These are phyloP conservation scores for Apiospora saccharicola DNA, from an alignment of 2,329 filamentous ascomycete genomes.

Conservation along the genomic window DNA sequence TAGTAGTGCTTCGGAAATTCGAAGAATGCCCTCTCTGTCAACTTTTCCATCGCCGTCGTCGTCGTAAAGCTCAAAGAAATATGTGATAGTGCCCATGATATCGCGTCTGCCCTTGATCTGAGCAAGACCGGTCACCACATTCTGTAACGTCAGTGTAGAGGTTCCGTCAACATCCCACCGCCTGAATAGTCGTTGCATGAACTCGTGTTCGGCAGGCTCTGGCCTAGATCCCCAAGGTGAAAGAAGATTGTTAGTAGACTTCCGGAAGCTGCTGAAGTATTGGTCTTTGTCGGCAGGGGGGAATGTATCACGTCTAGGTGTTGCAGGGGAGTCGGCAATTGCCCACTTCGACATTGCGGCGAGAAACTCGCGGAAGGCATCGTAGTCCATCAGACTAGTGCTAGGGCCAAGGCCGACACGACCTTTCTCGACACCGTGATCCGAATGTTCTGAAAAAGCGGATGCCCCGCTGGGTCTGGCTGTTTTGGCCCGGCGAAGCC, in stretches of 20 bases:
- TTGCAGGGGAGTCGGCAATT: conserved; percentile 80
- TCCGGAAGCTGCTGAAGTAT: conserved; percentile 66
- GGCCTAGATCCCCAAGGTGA: conserved; percentile 65
- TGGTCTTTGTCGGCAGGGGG: conserved; percentile 57
- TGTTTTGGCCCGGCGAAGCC: conserved; percentile 69
- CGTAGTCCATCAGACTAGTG: conserved; percentile 95
- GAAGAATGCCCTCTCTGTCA: conserved; percentile 91
- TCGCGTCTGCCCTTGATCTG: conserved; percentile 92
- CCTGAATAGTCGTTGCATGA: conserved; percentile 85
- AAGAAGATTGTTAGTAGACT: conserved; percentile 47
- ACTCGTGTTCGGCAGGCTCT: conserved; percentile 90
- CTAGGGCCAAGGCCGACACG: conserved; percentile 89
- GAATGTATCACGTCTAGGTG: conserved; percentile 56
- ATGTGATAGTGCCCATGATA: conserved; percentile 97
- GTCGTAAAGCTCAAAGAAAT: conserved; percentile 98
- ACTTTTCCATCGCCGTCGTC: conserved; percentile 91
- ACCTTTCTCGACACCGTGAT: conserved; percentile 76
- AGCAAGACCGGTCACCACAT: conserved; percentile 90
- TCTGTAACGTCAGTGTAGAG: conserved; percentile 83
- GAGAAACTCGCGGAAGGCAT: conserved; percentile 93
- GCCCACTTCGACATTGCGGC: conserved; percentile 93
- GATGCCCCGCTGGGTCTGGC: conserved; percentile 60
- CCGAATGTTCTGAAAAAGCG: conserved; percentile 43
- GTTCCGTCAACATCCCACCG: conserved; percentile 85
- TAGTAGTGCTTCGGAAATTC: conserved; percentile 91